phyloP scores from a whole-genome alignment of 1,284 basidiomycete species.

The Moniliella sp. region DNA sequence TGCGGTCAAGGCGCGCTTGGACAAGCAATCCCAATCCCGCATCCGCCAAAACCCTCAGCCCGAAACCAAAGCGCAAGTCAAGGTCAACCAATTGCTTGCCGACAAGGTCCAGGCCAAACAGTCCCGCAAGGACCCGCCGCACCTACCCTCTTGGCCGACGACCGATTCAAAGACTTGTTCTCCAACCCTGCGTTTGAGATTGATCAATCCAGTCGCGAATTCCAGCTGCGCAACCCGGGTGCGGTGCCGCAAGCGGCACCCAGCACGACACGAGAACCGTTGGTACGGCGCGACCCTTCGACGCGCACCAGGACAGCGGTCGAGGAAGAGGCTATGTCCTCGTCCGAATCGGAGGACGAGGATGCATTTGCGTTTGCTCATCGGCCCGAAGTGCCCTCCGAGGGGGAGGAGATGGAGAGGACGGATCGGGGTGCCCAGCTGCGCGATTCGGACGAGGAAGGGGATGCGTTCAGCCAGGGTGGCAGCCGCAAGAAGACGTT shows the following conservation, averaged over 20 bases:
- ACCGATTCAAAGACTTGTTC: conserved; percentile 75
- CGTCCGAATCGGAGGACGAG: not conserved
- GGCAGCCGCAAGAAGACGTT: conserved; percentile 11
- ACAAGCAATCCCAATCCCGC: conserved; percentile 72
- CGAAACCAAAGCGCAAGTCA: conserved; percentile 35
- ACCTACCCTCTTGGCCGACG: conserved; percentile 49
- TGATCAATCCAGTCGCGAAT: conserved; percentile 69
- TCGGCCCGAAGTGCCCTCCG: not conserved
- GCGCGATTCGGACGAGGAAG: conserved; percentile 7
- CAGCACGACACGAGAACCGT: conserved; percentile 3
- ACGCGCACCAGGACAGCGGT: conserved; percentile 48
- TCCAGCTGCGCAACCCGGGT: conserved; percentile 71
- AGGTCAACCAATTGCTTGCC: conserved; percentile 78
- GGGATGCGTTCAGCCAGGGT: conserved; percentile 23
- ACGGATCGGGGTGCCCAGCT: conserved; percentile 4
- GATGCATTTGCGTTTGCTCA: not conserved
- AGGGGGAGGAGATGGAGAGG: conserved; percentile 56
- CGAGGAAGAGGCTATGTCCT: conserved; percentile 51
- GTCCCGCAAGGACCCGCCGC: conserved; percentile 3
- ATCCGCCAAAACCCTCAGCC: conserved; percentile 43
- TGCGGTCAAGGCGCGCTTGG: conserved; percentile 64
- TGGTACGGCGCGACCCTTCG: too few relatives aligned
- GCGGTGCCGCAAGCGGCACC: conserved; percentile 36
- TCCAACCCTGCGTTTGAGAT: conserved; percentile 82
- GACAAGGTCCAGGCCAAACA: conserved; percentile 46